A percentile compares a stretch with the other conserved stretches of the same genome.
These are phyloP conservation scores for Sporisorium sorghi DNA, from an alignment of 1,284 basidiomycete species.

Conservation along the genomic window DNA sequence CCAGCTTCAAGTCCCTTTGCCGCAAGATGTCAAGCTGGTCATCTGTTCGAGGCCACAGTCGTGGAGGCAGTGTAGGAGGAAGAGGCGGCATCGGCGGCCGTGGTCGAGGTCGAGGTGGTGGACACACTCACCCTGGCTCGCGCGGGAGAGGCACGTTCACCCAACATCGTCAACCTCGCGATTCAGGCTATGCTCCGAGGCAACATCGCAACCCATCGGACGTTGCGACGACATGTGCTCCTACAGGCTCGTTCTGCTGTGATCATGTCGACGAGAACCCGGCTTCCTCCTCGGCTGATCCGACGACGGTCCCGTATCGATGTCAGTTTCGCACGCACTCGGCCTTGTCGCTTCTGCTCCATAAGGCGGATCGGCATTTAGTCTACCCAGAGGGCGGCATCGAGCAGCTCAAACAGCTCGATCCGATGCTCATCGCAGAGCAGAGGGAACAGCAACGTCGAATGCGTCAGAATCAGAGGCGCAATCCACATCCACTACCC, in stretches of 20 bases:
- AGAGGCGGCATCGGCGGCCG: constrained; percentile 15
- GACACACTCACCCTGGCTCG: constrained; percentile 4
- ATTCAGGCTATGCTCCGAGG: constrained; percentile 31
- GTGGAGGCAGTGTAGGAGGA: constrained; percentile 14
- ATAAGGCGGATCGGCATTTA: constrained; percentile 66
- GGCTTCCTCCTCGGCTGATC: constrained; percentile 21
- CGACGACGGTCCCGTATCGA: constrained; percentile 14
- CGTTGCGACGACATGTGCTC: background rate
- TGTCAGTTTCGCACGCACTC: constrained; percentile 48
- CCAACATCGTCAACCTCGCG: constrained; percentile 41
- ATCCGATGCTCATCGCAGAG: constrained; percentile 62
- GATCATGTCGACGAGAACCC: constrained; percentile 42
- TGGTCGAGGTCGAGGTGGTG: constrained; percentile 19
- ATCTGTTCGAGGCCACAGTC: background rate
- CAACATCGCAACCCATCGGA: constrained; percentile 7
- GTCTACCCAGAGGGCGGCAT: constrained; percentile 64
- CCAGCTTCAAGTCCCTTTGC: too few species aligned
- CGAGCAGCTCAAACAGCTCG: constrained; percentile 56
- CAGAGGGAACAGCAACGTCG: constrained; percentile 52
- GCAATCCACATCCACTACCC: constrained; percentile 26
- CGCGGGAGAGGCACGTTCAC: constrained; percentile 27
- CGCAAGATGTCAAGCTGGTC: constrained; percentile 18
- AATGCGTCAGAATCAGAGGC: constrained; percentile 26
- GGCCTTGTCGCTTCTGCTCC: constrained; percentile 54
- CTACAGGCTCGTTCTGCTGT: constrained; percentile 31